Evolutionary conservation across 371 early-diverging fungal genomes (phyloP), one percentile per base, ranked within the genome.

Genomic region (Mortierella sp.): DNA sequence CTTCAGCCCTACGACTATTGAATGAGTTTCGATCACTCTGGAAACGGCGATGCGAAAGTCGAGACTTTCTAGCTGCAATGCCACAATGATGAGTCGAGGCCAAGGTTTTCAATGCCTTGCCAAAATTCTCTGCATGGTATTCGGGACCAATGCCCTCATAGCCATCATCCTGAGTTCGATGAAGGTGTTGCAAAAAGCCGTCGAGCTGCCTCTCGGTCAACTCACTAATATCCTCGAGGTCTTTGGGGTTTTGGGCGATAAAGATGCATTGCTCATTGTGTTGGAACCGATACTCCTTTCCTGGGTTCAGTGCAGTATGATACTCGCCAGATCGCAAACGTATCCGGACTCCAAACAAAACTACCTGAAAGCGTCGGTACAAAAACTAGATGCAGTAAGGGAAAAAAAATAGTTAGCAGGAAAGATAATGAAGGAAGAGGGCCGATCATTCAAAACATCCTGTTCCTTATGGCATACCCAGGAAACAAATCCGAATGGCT

Each of bases 321-420:
- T 79, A 73, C 43, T 72, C 79, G 43, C 83, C 84, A 37, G 79
- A 79, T 16, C 75, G 81, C 0, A 80, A 66, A 44, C 77, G 66
- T 21, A 79, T 79, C n/a, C 87, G 86, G 18, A 92, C 80, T 37
- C 88, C 93, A 81, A 92, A 87, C 63, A 91, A 61, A 37, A 91
- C 87, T 37, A 91, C 89, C 81, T 94, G 94, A 48, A 90, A 92
- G 69, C 93, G 89, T 2, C 84, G 82, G 75, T 83, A 94, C 15
- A 90, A 60, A 56, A 88, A 85, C 80, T 79, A 44, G 30, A 23
- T 59, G 29, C 19, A 11, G 15, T 12, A 29, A 7, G 4, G 30
- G 30, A 30, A 29, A 7, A 26, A 16, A 12, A 57, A 50, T 14
- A 50, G 2, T 50, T 4, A 21, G 14, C 5, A 50, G 16, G 9